Evolutionary conservation across 768 basidiomycete species (phyloP).

Genomic region (Phaeolepiota aurea): DNA sequence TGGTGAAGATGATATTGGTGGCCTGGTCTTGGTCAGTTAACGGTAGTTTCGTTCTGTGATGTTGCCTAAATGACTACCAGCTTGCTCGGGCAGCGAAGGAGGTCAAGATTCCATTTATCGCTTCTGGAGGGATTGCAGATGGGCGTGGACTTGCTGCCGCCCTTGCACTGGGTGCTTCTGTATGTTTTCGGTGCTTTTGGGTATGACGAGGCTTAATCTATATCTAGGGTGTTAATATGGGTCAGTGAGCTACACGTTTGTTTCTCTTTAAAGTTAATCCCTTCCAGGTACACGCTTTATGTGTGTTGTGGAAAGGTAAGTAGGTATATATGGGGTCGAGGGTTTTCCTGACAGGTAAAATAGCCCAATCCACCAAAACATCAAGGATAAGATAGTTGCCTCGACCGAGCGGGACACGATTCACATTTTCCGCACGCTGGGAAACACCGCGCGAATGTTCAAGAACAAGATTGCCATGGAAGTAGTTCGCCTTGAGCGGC

Average conservation of each 20-base stretch:
- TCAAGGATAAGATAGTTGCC: slow-evolving; percentile 84
- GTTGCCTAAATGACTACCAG: slow-evolving; percentile 35
- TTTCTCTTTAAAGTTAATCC: slow-evolving; percentile 9
- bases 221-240: slow-evolving; percentile 81
- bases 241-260: slow-evolving; percentile 16
- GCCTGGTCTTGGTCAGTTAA: slow-evolving; percentile 61
- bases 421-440: slow-evolving; percentile 85
- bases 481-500: slow-evolving; percentile 76
- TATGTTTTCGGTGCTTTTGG: slow-evolving; percentile 26
- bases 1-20: slow-evolving; percentile 90
- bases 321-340: neutral
- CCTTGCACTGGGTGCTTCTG: slow-evolving; percentile 72
- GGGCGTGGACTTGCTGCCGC: slow-evolving; percentile 77
- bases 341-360: neutral
- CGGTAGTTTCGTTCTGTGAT: slow-evolving; percentile 3
- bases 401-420: slow-evolving; percentile 78
- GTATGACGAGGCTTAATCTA: neutral
- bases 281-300: slow-evolving; percentile 74
- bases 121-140: slow-evolving; percentile 88
- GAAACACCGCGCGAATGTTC: slow-evolving; percentile 79
- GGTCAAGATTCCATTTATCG: slow-evolving; percentile 77
- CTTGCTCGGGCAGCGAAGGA: slow-evolving; percentile 83
- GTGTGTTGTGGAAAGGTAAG: slow-evolving; percentile 78
- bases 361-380: slow-evolving; percentile 79
- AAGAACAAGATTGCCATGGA: slow-evolving; percentile 79